Evolutionary conservation across 2,329 filamentous ascomycete species (phyloP), one percentile per base, ranked within the genome.

Genomic region (Colletotrichum spinosum): DNA sequence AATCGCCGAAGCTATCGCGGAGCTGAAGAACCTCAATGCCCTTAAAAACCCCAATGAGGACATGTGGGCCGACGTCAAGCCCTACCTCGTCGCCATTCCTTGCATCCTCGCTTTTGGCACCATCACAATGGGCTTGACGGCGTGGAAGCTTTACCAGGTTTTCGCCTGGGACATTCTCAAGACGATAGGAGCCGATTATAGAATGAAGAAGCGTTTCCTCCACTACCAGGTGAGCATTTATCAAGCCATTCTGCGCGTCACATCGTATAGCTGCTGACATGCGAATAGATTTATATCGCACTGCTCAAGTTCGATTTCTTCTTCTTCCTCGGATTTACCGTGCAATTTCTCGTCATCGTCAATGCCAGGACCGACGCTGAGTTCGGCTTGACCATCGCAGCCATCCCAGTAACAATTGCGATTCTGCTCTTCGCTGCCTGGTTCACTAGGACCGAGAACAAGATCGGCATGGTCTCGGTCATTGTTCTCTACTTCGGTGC

Each of bases 91-190:
- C 68, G 91, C 95, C 10, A 93, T 97, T 60, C 96, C 96, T 0
- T 89, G 87, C 71, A 87, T 99, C 63, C 91, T 98, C 69, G 93
- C 88, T 1, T 79, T 97, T 37, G 88, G 88, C 37, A 95, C 92
- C 3, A 69, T 94, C 6, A 74, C 88, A 57, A 90, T 98, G 84
- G 84, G 84, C 12, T 91, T 93, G 68, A 83, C 94, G 55, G 90
- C 95, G 2, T 98, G 94, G 92, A 97, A 97, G 81, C 86, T 99
- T 38, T 98, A 99, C 76, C 94, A 97, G 75, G 95, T 97, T 78
- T 99, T 99, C 79, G 95, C 96, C 10, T 99, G 96, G 96, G 96
- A 96, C 63, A 99, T 99, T 74, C 94, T 99, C 80, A 99, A 99
- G 84, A 94, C 97, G 78, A 99, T 99, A 76, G 97, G 94, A 75